A percentile compares a stretch with the other conserved stretches of the same genome.
These are phyloP conservation scores for Bothriochloa decipiens DNA, from an alignment of 176 grass and related monocot genomes.

Conservation along the genomic window DNA sequence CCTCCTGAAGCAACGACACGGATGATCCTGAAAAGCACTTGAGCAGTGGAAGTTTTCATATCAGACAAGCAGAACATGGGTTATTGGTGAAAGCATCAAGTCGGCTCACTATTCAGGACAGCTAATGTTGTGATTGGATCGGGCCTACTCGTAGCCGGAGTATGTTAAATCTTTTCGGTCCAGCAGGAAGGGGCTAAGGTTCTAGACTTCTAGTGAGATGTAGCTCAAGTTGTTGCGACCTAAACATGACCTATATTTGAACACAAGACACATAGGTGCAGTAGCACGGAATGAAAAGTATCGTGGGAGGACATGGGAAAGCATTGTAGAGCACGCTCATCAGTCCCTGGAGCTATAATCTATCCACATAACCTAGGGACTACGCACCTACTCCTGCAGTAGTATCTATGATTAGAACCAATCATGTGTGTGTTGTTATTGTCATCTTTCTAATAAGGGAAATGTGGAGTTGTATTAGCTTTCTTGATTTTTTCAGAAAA, in stretches of 20 bases:
- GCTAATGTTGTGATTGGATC: constrained; percentile 13
- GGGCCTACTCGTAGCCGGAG: background rate
- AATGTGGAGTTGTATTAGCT: background rate
- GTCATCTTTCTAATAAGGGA: constrained; percentile 22
- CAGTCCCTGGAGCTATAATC: background rate
- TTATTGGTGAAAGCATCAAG: background rate
- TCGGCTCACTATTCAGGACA: constrained; percentile 7
- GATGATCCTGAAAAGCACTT: background rate
- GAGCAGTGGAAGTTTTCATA: background rate
- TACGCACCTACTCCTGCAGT: background rate
- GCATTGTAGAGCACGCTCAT: constrained; percentile 13
- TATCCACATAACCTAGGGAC: constrained; percentile 8
- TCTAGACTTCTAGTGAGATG: background rate
- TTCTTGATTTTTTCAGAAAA: background rate
- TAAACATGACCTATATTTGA: constrained; percentile 21
- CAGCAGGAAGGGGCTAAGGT: constrained; percentile 23
- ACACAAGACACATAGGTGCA: background rate
- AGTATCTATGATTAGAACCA: background rate
- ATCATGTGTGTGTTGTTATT: background rate
- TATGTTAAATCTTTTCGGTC: constrained; percentile 31
- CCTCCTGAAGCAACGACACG: background rate
- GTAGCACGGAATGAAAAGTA: constrained; percentile 14
- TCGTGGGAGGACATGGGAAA: background rate
- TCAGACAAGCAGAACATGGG: background rate
- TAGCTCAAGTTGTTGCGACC: constrained; percentile 16